Evolutionary conservation across 192 early-diverging fungal genomes (phyloP).

Genomic region (Entomortierella chlamydospora): DNA sequence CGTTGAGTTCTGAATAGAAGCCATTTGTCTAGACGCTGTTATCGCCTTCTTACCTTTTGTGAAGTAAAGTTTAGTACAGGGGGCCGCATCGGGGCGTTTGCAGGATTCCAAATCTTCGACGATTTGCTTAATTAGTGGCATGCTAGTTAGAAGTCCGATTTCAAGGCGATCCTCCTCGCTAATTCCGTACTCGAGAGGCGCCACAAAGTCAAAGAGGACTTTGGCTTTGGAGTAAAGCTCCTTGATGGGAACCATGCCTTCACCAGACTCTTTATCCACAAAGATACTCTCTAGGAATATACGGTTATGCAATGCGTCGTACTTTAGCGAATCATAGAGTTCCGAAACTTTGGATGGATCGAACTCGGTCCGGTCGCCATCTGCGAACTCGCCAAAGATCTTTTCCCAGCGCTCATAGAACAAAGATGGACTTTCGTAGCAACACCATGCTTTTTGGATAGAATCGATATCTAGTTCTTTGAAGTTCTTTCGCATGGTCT

Average conservation of each 20-base stretch:
- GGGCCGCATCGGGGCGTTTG: conserved; percentile 60
- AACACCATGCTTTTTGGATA: conserved; percentile 90
- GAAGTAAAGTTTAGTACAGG: conserved; percentile 87
- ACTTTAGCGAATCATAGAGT: conserved; percentile 96
- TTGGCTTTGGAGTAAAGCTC: conserved; percentile 87
- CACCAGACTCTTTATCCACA: conserved; percentile 48
- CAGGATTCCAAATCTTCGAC: conserved; percentile 77
- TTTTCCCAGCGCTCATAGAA: conserved; percentile 98
- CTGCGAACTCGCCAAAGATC: conserved; percentile 88
- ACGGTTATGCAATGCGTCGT: conserved; percentile 97
- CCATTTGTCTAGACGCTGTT: not conserved
- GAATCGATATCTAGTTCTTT: conserved; percentile 62
- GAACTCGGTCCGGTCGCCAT: conserved; percentile 62
- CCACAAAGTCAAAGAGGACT: conserved; percentile 92
- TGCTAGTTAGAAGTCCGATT: conserved; percentile 85
- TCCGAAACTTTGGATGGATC: conserved; percentile 92
- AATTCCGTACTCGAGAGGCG: conserved; percentile 94
- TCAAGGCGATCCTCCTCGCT: conserved; percentile 82
- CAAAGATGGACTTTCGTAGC: conserved; percentile 83
- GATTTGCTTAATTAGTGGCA: conserved; percentile 84
- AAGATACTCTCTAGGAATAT: conserved; percentile 83
- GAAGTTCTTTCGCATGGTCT: conserved; percentile 86
- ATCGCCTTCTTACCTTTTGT: conserved; percentile 77
- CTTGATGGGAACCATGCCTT: conserved; percentile 52
- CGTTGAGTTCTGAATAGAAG: not conserved